Evolutionary conservation across 495 filamentous ascomycete species (phyloP).

Genomic region (Aspergillus conjunctus): DNA sequence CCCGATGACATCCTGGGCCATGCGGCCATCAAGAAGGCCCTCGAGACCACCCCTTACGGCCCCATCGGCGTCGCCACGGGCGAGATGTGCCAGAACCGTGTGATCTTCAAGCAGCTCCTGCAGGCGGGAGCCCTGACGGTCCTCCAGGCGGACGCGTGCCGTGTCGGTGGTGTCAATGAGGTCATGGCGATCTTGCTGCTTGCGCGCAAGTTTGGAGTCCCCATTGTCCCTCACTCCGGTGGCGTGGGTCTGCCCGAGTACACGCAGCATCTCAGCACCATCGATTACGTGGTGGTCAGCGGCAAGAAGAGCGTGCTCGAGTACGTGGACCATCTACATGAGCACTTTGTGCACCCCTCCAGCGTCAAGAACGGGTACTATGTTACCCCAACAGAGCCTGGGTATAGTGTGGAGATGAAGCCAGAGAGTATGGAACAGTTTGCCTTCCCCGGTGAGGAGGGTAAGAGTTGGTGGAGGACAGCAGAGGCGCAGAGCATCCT

Average conservation of each 20-base stretch:
- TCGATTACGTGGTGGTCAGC: slow-evolving; percentile 88
- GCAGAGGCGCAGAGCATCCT: slow-evolving; percentile 69
- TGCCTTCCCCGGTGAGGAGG: slow-evolving; percentile 72
- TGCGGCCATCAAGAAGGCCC: slow-evolving; percentile 77
- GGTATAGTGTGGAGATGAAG: slow-evolving; percentile 95
- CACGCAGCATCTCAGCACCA: slow-evolving; percentile 90
- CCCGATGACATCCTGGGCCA: slow-evolving; percentile 92
- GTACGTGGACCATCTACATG: slow-evolving; percentile 92
- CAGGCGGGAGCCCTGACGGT: slow-evolving; percentile 78
- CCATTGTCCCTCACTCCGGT: slow-evolving; percentile 85
- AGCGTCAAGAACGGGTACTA: slow-evolving; percentile 85
- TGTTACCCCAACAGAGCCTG: slow-evolving; percentile 77
- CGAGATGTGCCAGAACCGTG: slow-evolving; percentile 96
- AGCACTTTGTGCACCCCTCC: slow-evolving; percentile 84
- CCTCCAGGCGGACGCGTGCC: slow-evolving; percentile 89
- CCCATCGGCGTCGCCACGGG: slow-evolving; percentile 85
- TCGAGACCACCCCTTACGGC: slow-evolving; percentile 62
- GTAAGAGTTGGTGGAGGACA: slow-evolving; percentile 80
- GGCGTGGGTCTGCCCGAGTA: slow-evolving; percentile 93
- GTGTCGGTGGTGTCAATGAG: slow-evolving; percentile 90
- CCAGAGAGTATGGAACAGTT: slow-evolving; percentile 78
- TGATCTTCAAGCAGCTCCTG: slow-evolving; percentile 92
- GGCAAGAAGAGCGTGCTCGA: slow-evolving; percentile 82
- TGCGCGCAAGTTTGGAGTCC: slow-evolving; percentile 80
- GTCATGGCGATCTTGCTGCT: slow-evolving; percentile 88